Evolutionary conservation across 495 filamentous ascomycete genomes (phyloP), one percentile per base, ranked within the genome.

Genomic region (Wilcoxina mikolae): DNA sequence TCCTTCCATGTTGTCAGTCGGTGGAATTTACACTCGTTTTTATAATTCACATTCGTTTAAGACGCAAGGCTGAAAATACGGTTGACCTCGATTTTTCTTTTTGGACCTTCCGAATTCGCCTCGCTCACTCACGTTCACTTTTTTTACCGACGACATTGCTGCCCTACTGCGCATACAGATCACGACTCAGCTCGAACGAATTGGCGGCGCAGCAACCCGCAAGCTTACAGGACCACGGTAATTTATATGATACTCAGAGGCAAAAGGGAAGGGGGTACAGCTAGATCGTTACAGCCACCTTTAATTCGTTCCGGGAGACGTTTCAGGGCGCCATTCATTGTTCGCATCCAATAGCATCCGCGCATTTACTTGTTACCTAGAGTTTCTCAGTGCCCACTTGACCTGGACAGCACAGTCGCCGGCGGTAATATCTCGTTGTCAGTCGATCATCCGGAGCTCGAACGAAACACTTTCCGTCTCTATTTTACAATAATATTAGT

Each of bases 21-120:
- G 46, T 28, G 25, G 46, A 49, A 28, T 15, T 24, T 25, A 49
- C 46, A 49, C 27, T 49, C 46, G 46, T 49, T 49, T 28, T 15
- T 18, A 24, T 46, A 46, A 11, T 24, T 24, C 43, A 46, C 43
- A 18, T 20, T 46, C 43, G 10, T 46, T 46, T 20, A 46, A 46
- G 7, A 15, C 43, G n/a, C 43, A 46, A 20, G 22, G 15, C 15
- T 3, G 43, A 24, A 46, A 46, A 46, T 24, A 18, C 43, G 22
- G 11, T 24, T 20, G n/a, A 17, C 11, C 35, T 18, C 20, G 15
- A 5, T 39, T 39, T 39, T 46, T 46, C 43, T 46, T 46, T 46
- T 3, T 11, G 2, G 43, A 46, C 11, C 43, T 18, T 17, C 23
- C 43, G n/a, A 46, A 18, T 46, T 46, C 15, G 11, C 11, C 23